Base-by-base conservation (phyloP, 306 rosid species). In the Fagus crenata region DNA sequence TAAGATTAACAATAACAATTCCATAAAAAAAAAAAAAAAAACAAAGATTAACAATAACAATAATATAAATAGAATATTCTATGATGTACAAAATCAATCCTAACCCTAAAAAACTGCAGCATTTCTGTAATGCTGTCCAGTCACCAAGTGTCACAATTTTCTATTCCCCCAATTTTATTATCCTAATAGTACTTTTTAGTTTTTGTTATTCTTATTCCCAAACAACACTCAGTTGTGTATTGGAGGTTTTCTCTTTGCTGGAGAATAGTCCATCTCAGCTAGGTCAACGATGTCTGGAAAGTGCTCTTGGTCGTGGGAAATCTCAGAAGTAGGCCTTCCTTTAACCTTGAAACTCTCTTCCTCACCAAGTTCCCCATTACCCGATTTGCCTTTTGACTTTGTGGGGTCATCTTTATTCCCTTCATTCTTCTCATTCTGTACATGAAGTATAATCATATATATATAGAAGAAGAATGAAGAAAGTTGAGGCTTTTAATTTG, bases 181-280 rank as follows among this genome's bases (percentile, higher is more conserved):
- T 40, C 54, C 49, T 79, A n/a, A 28, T 7, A 46, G 51, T 39
- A 58, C 8, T 40, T 69, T 54, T 13, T 13, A 39, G 18, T 55
- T 51, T 70, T 49, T 53, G 69, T 33, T 54, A 14, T 41, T 42
- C 4, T 31, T 11, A 67, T 40, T 33, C 53, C 41, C 14, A 22
- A 22, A 22, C 28, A 31, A 53, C 61, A 59, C 39, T 84, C 79
- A 87, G 81, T 88, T 88, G 82, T 85, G 87, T 78, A 85, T 88
- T 2, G 91, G 89, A 75, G 91, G 82, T 69, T 85, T 85, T 88
- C 84, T 70, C 43, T 79, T 78, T 1, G 89, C 89, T 17, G 91
- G 86, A 81, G 91, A 83, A 79, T 85, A 87, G 78, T 88, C 91
- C 91, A 87, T 85, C 78, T 87, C 91, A 39, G 81, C 80, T 64